Conservation (phyloP, 257 asterid genomes). For the Solanum lycopersicoides region DNA sequence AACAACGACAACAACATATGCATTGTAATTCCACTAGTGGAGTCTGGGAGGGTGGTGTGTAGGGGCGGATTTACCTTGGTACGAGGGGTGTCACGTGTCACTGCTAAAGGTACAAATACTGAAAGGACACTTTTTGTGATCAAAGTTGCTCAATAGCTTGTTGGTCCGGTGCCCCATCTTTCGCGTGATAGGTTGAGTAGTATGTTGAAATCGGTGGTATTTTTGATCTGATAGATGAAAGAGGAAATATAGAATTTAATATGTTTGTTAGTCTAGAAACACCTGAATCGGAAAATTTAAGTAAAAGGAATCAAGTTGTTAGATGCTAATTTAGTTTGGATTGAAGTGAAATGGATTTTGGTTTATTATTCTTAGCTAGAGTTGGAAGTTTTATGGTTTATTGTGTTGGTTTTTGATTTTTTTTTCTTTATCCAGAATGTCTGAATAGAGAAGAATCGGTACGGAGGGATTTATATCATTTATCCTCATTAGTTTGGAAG, state of each 20-base stretch:
- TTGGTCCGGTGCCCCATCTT: not conserved
- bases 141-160: not conserved
- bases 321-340: not conserved
- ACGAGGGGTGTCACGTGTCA: not conserved
- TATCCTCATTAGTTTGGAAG: not conserved
- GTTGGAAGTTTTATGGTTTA: not conserved
- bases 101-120: not conserved
- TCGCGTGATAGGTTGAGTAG: not conserved
- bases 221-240: not conserved
- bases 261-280: not conserved
- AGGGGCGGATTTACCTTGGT: not conserved
- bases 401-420: not conserved
- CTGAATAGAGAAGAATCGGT: not conserved
- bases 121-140: not conserved
- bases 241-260: not conserved
- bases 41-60: not conserved
- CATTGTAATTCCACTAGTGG: not conserved
- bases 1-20: not conserved
- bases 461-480: not conserved
- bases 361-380: not conserved
- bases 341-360: not conserved
- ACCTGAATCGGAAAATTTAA: not conserved
- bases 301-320: not conserved
- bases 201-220: not conserved
- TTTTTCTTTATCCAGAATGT: not conserved